Conservation (phyloP, 768 basidiomycete genomes). For the Lentinula sp. region DNA sequence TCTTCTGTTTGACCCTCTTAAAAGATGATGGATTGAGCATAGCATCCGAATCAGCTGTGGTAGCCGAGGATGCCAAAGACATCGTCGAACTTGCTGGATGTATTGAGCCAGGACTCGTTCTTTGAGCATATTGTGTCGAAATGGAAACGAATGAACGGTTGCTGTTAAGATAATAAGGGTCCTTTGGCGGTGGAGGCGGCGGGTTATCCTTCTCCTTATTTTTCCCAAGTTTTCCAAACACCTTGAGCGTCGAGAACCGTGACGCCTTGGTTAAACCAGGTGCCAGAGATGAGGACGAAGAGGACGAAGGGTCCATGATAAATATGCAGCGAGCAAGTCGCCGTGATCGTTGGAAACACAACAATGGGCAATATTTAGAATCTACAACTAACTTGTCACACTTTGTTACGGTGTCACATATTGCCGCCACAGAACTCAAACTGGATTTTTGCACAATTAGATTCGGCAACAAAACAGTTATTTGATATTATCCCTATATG, state of each 20-base stretch:
- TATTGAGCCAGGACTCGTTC: constrained; percentile 26
- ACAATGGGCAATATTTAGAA: not conserved
- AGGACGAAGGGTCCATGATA: constrained; percentile 3
- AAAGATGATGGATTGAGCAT: constrained; percentile 8
- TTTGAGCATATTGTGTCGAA: constrained; percentile 30
- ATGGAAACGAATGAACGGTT: constrained; percentile 41
- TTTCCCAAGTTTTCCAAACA: constrained; percentile 8
- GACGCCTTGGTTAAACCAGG: not conserved
- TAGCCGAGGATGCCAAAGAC: constrained; percentile 29
- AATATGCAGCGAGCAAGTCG: not conserved
- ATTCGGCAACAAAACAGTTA: no score
- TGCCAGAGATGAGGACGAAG: not conserved
- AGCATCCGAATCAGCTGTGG: constrained; percentile 16
- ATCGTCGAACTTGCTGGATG: constrained; percentile 27
- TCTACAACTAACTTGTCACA: not conserved
- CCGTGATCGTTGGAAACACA: constrained; percentile 1
- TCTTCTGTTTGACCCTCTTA: constrained; percentile 26
- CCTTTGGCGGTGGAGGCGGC: constrained; percentile 63
- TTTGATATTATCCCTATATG: no score
- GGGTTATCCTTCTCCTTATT: constrained; percentile 22
- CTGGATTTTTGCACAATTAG: no score
- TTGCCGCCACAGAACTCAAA: not conserved
- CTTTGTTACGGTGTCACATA: not conserved
- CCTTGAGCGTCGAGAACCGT: constrained; percentile 15
- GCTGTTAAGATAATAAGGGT: constrained; percentile 40